These are phyloP conservation scores for Russula abietina DNA, from an alignment of 768 basidiomycete species.

Conservation along the genomic window DNA sequence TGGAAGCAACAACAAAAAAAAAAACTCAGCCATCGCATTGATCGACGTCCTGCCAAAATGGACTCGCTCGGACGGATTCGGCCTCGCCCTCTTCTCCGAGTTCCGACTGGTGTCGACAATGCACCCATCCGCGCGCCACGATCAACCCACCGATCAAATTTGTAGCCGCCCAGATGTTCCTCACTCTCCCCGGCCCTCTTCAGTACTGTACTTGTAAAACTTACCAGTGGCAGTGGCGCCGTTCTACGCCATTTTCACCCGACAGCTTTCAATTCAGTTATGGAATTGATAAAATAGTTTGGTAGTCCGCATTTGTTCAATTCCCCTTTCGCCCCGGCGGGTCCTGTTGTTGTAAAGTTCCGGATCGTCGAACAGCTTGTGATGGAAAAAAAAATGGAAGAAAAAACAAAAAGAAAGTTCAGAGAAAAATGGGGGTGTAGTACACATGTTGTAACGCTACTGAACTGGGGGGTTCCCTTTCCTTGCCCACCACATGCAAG, in stretches of 20 bases:
- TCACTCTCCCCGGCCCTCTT: background rate
- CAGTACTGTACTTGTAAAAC: background rate
- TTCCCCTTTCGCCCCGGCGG: background rate
- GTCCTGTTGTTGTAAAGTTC: background rate
- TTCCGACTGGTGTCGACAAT: background rate
- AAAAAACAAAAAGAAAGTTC: constrained; percentile 18
- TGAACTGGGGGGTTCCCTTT: too few species aligned
- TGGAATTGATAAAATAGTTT: constrained; percentile 1
- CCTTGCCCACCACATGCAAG: background rate
- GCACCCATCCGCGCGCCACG: constrained; percentile 10
- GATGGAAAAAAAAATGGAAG: background rate
- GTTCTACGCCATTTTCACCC: constrained; percentile 4
- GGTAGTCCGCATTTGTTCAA: constrained; percentile 6
- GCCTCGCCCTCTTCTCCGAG: background rate
- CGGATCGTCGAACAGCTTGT: background rate
- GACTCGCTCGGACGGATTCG: background rate
- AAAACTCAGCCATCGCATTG: background rate
- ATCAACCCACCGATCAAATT: constrained; percentile 17
- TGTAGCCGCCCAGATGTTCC: constrained; percentile 6
- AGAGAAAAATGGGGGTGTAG: background rate
- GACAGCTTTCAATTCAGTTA: constrained; percentile 18
- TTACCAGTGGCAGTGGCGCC: background rate
- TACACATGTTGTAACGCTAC: too few species aligned
- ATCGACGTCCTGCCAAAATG: background rate
- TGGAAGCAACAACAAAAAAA: background rate